phyloP scores from a whole-genome alignment of 352 stramenopile species.

The Phytophthora cajani region DNA sequence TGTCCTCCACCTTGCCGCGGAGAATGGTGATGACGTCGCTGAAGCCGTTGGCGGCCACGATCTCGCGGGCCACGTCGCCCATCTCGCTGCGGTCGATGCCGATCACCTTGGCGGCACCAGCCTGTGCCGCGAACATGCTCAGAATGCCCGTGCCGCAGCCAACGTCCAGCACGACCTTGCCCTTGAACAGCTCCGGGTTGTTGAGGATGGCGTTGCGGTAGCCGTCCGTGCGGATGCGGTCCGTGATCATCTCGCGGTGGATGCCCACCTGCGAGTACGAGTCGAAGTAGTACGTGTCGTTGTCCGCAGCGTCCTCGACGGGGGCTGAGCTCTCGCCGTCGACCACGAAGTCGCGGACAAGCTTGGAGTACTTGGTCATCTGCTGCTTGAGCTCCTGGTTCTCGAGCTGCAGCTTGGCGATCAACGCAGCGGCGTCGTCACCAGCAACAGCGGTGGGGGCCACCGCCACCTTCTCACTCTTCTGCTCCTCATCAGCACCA shows the following conservation, averaged over 20 bases:
- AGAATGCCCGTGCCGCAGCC: constrained; percentile 98
- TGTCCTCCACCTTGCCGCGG: constrained; percentile 94
- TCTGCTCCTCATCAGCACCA: constrained; percentile 38
- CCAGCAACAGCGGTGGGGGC: not conserved
- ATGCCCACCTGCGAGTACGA: constrained; percentile 99
- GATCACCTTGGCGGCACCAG: constrained; percentile 91
- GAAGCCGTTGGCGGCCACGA: constrained; percentile 95
- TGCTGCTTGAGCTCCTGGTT: constrained; percentile 81
- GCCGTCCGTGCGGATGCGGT: constrained; percentile 93
- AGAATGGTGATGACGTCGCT: constrained; percentile 93
- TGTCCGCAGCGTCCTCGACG: constrained; percentile 57
- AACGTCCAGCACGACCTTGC: constrained; percentile 97
- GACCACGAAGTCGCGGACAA: constrained; percentile 74
- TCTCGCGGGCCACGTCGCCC: constrained; percentile 93
- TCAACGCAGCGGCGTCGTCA: constrained; percentile 28
- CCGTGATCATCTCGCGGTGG: constrained; percentile 96
- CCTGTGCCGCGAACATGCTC: constrained; percentile 97
- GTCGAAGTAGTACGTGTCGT: constrained; percentile 98
- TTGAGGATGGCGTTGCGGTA: constrained; percentile 98
- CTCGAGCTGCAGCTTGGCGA: constrained; percentile 63
- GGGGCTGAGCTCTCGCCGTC: constrained; percentile 53
- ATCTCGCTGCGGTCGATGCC: constrained; percentile 97
- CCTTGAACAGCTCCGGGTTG: constrained; percentile 97
- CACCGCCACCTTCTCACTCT: constrained; percentile 28
- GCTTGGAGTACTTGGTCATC: constrained; percentile 73